Percentiles rank a stretch among this genome's conserved stretches.
Conservation (phyloP, 2,329 filamentous ascomycete genomes). For the Colletotrichum tanaceti region DNA sequence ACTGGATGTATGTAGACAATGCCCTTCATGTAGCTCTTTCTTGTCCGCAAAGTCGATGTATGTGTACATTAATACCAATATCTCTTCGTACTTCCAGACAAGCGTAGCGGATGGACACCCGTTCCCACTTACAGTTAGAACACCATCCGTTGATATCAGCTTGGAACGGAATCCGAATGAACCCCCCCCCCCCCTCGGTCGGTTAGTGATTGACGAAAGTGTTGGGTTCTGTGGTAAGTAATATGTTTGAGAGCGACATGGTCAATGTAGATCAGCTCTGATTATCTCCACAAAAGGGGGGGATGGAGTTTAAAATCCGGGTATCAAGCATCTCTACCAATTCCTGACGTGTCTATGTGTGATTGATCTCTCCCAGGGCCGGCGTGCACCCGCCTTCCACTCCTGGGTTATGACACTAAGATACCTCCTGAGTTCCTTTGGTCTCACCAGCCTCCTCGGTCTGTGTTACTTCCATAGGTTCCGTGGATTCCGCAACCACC, state of each 20-base stretch:
- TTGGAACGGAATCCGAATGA: not conserved
- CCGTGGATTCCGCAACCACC: not conserved
- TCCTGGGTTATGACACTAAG: conserved; percentile 4
- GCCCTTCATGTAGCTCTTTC: not conserved
- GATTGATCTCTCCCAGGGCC: not conserved
- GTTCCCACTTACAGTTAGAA: no score
- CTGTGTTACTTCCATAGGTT: not conserved
- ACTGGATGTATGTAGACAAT: not conserved
- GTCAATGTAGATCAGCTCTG: not conserved
- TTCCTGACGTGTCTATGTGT: not conserved
- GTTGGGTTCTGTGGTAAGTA: not conserved
- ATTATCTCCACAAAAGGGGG: not conserved
- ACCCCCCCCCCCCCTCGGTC: not conserved
- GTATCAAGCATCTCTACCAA: conserved; percentile 33
- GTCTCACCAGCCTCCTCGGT: conserved; percentile 5
- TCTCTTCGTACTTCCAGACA: no score
- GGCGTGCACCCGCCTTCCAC: not conserved
- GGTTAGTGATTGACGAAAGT: not conserved
- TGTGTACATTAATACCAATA: no score
- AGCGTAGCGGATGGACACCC: not conserved
- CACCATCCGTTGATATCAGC: not conserved
- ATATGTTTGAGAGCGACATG: not conserved
- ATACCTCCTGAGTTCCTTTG: not conserved
- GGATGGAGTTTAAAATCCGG: conserved; percentile 6
- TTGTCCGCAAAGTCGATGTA: no score